Percentiles rank a stretch among this genome's conserved stretches.
Evolutionary conservation across 2,329 filamentous ascomycete species (phyloP).

Genomic region (Myriosclerotinia duriaeana): DNA sequence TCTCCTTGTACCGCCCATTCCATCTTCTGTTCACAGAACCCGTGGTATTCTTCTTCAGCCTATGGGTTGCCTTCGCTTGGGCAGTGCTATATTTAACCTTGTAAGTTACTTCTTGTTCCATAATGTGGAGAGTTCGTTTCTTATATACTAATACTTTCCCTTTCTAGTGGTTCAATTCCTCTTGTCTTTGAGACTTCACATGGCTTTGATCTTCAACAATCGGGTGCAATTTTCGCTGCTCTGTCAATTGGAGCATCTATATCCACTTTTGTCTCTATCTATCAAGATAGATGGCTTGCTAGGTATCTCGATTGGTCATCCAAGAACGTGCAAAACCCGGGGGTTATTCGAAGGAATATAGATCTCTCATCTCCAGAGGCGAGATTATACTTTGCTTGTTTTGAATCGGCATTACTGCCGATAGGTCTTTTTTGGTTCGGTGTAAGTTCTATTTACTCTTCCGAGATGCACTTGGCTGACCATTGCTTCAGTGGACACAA

Average conservation of each 20-base stretch:
- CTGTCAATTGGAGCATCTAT: constrained; percentile 67
- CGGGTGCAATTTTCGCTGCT: constrained; percentile 70
- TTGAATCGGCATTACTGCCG: constrained; percentile 73
- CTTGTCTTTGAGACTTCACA: constrained; percentile 71
- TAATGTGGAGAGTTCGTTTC: background rate
- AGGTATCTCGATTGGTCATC: constrained; percentile 43
- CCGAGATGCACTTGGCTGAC: background rate
- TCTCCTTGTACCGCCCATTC: constrained; percentile 77
- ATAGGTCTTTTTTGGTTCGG: constrained; percentile 67
- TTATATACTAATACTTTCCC: background rate
- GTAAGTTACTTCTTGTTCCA: background rate
- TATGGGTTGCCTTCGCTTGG: constrained; percentile 91
- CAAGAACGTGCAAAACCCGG: constrained; percentile 26
- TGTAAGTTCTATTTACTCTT: constrained; percentile 2
- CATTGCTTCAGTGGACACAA: constrained; percentile 63
- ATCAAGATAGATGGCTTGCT: constrained; percentile 66
- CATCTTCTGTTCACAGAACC: constrained; percentile 73
- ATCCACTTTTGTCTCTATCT: constrained; percentile 67
- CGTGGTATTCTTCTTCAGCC: constrained; percentile 80
- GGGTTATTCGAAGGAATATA: constrained; percentile 29
- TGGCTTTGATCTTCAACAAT: constrained; percentile 64
- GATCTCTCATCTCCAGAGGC: constrained; percentile 62
- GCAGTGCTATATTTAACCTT: constrained; percentile 85
- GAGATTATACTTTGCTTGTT: constrained; percentile 78
- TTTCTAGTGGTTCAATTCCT: constrained; percentile 61